Evolutionary conservation across 176 grass and related monocot species (phyloP), one percentile per base, ranked within the genome.

Genomic region (Calamus simplicifolius): DNA sequence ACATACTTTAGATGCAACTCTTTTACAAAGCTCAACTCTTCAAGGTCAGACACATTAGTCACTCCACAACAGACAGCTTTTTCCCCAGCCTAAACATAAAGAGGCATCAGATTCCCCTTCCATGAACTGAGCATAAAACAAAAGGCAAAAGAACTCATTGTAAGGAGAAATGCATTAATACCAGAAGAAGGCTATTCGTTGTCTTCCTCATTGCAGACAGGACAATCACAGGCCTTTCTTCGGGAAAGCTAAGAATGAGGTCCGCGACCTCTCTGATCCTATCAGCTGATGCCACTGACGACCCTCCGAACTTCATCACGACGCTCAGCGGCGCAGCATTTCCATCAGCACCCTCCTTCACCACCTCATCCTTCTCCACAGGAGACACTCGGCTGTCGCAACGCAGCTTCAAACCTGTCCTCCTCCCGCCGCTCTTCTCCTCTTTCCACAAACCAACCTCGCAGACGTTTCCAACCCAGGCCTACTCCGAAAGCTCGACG

Each of bases 201-300:
- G 88, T 89, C 82, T 86, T 98, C 55, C 81, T 85, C 94, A 93
- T 98, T 70, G 94, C 94, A 56, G 94, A 99, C 31, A 99, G 88
- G 25, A 99, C 88, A 15, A 99, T 53, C 59, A 89, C 81, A 15
- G 88, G 94, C 56, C 74, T 75, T 81, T 93, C 94, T 69, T 99
- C 79, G 5, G 94, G 88, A 72, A 99, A 93, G 26, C 73, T 51
- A 18, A 67, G 68, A 69, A 98, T 93, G 70, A 98, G 84, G 38
- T 23, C 69, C 16, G 81, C 88, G 63, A 93, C 81, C 80, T 93
- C 81, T 53, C 50, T 71, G 88, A 99, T 93, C 72, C 85, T 85
- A 35, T 79, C 81, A 5, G 79, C 63, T 17, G 84, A 82, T 48
- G 88, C 72, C 55, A 89, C 52, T 6, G 93, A 98, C 15, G 93